Percentiles rank a stretch among this genome's conserved stretches.
Conservation (phyloP, 176 grass and related monocot species). For the Oropetium thomaeum region DNA sequence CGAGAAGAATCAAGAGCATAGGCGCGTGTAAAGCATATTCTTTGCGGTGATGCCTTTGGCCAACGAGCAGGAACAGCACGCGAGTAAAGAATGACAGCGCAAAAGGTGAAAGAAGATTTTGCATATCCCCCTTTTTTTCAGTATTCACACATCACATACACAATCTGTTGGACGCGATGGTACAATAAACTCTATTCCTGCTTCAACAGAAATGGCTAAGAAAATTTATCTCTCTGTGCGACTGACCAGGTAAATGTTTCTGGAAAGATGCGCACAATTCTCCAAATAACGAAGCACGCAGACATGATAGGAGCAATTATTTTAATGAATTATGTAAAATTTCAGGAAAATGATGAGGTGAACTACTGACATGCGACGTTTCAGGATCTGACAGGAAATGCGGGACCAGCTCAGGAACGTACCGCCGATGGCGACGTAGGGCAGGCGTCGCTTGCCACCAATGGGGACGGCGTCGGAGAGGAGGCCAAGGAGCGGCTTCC, state of each 20-base stretch:
- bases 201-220: not conserved
- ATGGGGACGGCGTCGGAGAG: slow-evolving; percentile 85
- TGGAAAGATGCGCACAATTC: not conserved
- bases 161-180: not conserved
- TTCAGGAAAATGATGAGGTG: not conserved
- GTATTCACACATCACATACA: not conserved
- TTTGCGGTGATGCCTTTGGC: slow-evolving; percentile 26
- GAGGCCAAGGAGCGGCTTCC: slow-evolving; percentile 83
- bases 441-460: slow-evolving; percentile 66
- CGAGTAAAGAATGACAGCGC: slow-evolving; percentile 28
- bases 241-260: not conserved
- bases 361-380: not conserved
- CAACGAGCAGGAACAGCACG: slow-evolving; percentile 11
- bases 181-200: not conserved
- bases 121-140: not conserved
- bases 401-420: not conserved
- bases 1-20: slow-evolving; percentile 11
- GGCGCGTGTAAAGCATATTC: slow-evolving; percentile 21
- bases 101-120: slow-evolving; percentile 3
- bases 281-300: not conserved
- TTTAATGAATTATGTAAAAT: not conserved
- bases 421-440: slow-evolving; percentile 94
- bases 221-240: not conserved
- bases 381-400: slow-evolving; percentile 36
- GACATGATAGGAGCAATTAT: not conserved